Evolutionary conservation across 1,284 basidiomycete species (phyloP).

Genomic region (Cutaneotrichosporon daszewskae): DNA sequence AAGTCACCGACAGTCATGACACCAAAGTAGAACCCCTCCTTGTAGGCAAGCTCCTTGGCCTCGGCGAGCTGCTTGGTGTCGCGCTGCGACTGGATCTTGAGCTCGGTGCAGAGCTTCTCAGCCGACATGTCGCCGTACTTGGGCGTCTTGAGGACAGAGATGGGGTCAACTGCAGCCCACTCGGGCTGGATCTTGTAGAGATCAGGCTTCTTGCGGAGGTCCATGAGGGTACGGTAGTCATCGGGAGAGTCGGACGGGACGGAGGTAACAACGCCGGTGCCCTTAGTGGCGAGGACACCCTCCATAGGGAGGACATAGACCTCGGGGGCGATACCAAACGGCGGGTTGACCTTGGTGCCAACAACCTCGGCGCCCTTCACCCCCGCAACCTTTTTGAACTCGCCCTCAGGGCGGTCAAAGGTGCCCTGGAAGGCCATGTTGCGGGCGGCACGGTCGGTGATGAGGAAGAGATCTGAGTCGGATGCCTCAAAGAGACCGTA

Average conservation of each 20-base stretch:
- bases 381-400: conserved; percentile 66
- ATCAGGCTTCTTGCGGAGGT: conserved; percentile 93
- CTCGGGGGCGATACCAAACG: conserved; percentile 73
- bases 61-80: conserved; percentile 88
- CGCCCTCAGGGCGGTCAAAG: conserved; percentile 63
- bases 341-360: conserved; percentile 87
- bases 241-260: conserved; percentile 98
- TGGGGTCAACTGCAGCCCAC: conserved; percentile 80
- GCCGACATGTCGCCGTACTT: conserved; percentile 90
- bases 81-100: conserved; percentile 95
- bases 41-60: conserved; percentile 97
- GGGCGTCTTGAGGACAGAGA: conserved; percentile 82
- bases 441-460: conserved; percentile 82
- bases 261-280: conserved; percentile 97
- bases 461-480: conserved; percentile 78
- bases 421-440: conserved; percentile 96
- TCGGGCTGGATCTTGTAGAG: conserved; percentile 91
- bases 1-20: conserved; percentile 84
- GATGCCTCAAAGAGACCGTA: conserved; percentile 88
- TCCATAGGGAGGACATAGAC: conserved; percentile 99
- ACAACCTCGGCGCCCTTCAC: conserved; percentile 74
- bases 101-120: conserved; percentile 73
- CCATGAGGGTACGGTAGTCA: conserved; percentile 84
- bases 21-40: conserved; percentile 95
- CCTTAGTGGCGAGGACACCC: conserved; percentile 90